phyloP scores from a whole-genome alignment of 1,284 basidiomycete genomes.

The Exsudoporus floridanus region DNA sequence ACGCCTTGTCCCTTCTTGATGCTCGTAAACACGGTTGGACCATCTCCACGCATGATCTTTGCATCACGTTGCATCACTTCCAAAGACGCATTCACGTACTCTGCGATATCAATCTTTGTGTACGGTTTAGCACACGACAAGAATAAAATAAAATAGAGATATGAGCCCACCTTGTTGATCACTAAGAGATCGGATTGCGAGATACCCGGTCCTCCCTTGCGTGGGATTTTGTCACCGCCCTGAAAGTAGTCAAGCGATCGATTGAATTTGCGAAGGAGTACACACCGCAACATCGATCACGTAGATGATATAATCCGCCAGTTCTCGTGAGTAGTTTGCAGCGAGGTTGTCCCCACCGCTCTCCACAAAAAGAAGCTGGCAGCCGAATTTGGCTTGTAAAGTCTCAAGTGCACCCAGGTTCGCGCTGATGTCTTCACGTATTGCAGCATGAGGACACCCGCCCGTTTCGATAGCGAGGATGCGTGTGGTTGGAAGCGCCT shows the following conservation, averaged over 20 bases:
- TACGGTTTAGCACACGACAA: too few species aligned
- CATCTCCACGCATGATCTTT: conserved; percentile 89
- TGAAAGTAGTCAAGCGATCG: conserved; percentile 29
- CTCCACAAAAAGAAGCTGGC: conserved; percentile 89
- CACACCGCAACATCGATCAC: conserved; percentile 82
- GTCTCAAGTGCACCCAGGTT: conserved; percentile 95
- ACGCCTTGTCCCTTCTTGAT: conserved; percentile 82
- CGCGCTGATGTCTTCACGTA: conserved; percentile 95
- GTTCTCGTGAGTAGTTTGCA: conserved; percentile 93
- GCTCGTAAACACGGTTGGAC: conserved; percentile 91
- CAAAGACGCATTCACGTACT: conserved; percentile 89
- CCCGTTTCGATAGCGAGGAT: conserved; percentile 98
- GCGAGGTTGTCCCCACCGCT: conserved; percentile 95
- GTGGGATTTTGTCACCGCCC: conserved; percentile 97
- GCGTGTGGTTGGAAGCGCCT: conserved; percentile 80
- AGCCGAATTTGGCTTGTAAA: conserved; percentile 86
- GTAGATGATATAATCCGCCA: conserved; percentile 97
- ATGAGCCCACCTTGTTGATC: conserved; percentile 80
- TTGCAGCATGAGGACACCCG: conserved; percentile 93
- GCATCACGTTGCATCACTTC: conserved; percentile 95
- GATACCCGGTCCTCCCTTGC: conserved; percentile 97
- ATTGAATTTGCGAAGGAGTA: conserved; percentile 8
- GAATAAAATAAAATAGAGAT: neutral
- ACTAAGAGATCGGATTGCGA: conserved; percentile 93
- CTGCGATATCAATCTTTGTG: conserved; percentile 84